Evolutionary conservation across 306 rosid genomes (phyloP).

Genomic region (barrel medic (Medicago truncatula)): MtrunA17r5.0-ANR NC_053045.1:39663501-39664000

Average conservation of each 20-base stretch:
- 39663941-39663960: background rate
- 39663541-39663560: conserved; percentile 59
- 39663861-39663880: background rate
- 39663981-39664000: background rate
- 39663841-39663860: conserved; percentile 4
- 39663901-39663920: background rate
- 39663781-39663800: conserved; percentile 13
- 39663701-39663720: background rate
- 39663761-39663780: conserved; percentile 16
- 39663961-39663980: conserved; percentile 2
- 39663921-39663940: background rate
- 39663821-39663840: background rate
- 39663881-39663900: background rate
- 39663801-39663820: background rate
- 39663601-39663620: background rate
- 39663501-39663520: conserved; percentile 62
- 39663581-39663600: conserved; percentile 49
- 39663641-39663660: background rate
- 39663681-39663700: background rate
- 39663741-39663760: background rate
- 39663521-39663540: conserved; percentile 75
- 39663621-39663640: background rate
- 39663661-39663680: background rate
- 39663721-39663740: background rate
- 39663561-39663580: conserved; percentile 48